Base-by-base conservation (phyloP, 1,284 basidiomycete genomes). In the Gymnopus androsaceus region DNA sequence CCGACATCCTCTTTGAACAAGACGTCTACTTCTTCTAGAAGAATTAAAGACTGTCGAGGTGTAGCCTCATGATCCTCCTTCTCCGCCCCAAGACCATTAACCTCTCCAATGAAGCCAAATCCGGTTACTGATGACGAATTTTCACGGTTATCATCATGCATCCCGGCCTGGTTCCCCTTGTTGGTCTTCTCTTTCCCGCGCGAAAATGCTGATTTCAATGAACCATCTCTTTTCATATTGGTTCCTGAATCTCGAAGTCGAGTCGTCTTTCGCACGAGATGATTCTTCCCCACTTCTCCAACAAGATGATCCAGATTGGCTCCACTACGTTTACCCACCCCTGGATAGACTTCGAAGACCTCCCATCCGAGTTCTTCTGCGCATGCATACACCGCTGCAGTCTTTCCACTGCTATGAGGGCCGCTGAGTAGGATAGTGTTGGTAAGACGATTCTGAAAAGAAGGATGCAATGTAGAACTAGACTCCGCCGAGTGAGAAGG, bases 21-120 rank as follows among this genome's bases (percentile, higher is more conserved):
- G 36, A 98, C 83, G 70, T 99, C 97, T 7, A 93, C 96, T 69
- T 99, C 97, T 71, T 99, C 97, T n/a, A 99, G 75, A 31, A 99
- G 77, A 62, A 99, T 92, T 47, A 97, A 72, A 1, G 93, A 95
- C 72, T 99, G 96, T 45, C 83, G 45, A 34, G 48, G 25, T 34
- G 31, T 79, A 48, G 88, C 68, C 50, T 62, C 44, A 19, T 31
- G 45, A 4, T 48, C 45, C 9, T 31, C 11, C 19, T 52, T 17
- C 7, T 17, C 37, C 31, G 30, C n/a, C n/a, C n/a, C n/a, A n/a
- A n/a, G 17, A 5, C 21, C 34, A 30, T 45, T 19, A 42, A 8
- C 28, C 21, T 53, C 41, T 37, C 51, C 52, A 31, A 65, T 30
- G 44, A 66, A 67, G 19, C 66, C 68, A 61, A 65, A 62, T 50